Percentiles rank a stretch among this genome's conserved stretches.
These are phyloP conservation scores for Saksenaea oblongispora DNA, from an alignment of 371 early-diverging fungal genomes.

Conservation along the genomic window DNA sequence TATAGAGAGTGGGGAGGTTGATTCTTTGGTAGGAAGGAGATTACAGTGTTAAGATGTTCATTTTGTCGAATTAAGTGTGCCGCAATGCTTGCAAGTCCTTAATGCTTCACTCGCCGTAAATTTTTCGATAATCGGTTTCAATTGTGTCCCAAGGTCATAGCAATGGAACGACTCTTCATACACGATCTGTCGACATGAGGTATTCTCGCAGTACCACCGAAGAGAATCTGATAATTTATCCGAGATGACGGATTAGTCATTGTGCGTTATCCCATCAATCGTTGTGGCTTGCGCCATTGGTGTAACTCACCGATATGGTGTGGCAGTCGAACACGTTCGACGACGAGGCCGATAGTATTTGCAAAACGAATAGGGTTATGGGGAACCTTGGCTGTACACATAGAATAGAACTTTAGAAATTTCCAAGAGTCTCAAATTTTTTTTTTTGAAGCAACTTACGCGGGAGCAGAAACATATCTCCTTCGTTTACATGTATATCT, in stretches of 20 bases:
- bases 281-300: not conserved
- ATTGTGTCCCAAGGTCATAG: constrained; percentile 83
- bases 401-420: not conserved
- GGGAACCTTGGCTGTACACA: constrained; percentile 72
- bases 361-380: constrained; percentile 94
- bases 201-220: constrained; percentile 91
- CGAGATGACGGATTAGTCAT: constrained; percentile 14
- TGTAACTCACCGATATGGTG: constrained; percentile 67
- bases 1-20: no score
- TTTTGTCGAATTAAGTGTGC: constrained; percentile 67
- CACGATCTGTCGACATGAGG: constrained; percentile 73
- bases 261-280: not conserved
- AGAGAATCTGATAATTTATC: constrained; percentile 61
- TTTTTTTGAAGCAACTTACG: constrained; percentile 57
- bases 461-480: constrained; percentile 94
- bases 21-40: no score
- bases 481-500: constrained; percentile 86
- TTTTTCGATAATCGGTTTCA: constrained; percentile 88
- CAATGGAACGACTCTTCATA: constrained; percentile 91
- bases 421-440: no score
- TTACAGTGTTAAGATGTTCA: constrained; percentile 16
- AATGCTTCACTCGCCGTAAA: constrained; percentile 66
- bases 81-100: constrained; percentile 81
- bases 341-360: constrained; percentile 92
- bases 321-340: constrained; percentile 83